Evolutionary conservation across 108 stramenopile species (phyloP).

Genomic region (Nitzschia putrida): DNA sequence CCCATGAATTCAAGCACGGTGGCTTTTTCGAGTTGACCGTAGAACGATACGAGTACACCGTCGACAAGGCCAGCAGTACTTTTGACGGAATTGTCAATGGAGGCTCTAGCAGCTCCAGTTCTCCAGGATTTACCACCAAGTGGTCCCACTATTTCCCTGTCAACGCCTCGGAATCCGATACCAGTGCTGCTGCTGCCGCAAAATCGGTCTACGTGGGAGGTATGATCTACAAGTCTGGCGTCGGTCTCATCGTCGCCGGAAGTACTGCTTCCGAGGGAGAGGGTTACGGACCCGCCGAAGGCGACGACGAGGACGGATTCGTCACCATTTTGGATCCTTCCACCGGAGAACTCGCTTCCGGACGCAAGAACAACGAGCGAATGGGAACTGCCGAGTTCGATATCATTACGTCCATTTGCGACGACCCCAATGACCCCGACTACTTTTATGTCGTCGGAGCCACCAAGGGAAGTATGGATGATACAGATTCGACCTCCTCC

Average conservation of each 20-base stretch:
- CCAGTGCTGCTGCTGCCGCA: not conserved
- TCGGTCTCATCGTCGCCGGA: constrained; percentile 21
- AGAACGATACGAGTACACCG: constrained; percentile 3
- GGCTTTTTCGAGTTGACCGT: constrained; percentile 26
- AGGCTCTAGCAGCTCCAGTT: not conserved
- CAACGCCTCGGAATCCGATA: constrained; percentile 1
- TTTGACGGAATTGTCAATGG: constrained; percentile 20
- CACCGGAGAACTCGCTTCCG: constrained; percentile 10
- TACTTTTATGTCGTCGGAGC: constrained; percentile 28
- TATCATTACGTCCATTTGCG: constrained; percentile 15
- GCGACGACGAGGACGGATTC: constrained; percentile 35
- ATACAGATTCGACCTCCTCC: not conserved
- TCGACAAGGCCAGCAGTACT: not conserved
- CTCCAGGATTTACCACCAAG: not conserved
- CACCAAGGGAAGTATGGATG: constrained; percentile 17
- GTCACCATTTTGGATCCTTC: constrained; percentile 12
- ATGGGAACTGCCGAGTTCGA: constrained; percentile 10
- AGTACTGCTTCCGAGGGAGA: constrained; percentile 15
- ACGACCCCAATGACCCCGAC: constrained; percentile 8
- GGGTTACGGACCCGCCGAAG: constrained; percentile 25
- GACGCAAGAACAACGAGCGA: constrained; percentile 20
- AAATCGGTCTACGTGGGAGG: constrained; percentile 17
- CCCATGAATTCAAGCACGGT: constrained; percentile 27
- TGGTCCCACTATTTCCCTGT: constrained; percentile 20
- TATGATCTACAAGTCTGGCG: constrained; percentile 13